Conservation (phyloP, 2,329 filamentous ascomycete genomes). For the Apiospora malaysiana region DNA sequence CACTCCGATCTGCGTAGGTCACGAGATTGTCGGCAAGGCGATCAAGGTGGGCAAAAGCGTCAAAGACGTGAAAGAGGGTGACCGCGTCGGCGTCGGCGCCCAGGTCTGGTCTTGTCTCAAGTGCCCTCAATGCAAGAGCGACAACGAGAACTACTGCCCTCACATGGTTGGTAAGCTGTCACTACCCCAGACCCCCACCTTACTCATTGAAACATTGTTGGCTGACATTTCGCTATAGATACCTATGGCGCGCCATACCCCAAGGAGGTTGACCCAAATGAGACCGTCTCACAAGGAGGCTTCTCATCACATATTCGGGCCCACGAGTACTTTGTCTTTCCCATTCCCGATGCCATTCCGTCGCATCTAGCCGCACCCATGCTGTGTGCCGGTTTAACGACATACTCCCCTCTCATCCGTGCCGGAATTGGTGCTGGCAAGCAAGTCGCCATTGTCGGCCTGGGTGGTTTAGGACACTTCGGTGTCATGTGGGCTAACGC, state of each 20-base stretch:
- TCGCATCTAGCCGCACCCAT: conserved; percentile 66
- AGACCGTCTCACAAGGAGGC: conserved; percentile 71
- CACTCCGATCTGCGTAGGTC: conserved; percentile 59
- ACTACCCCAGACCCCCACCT: not conserved
- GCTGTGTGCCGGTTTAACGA: conserved; percentile 79
- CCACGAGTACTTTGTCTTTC: conserved; percentile 64
- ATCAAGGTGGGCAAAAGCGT: conserved; percentile 46
- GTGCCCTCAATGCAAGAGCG: conserved; percentile 42
- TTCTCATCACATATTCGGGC: conserved; percentile 55
- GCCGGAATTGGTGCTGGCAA: conserved; percentile 74
- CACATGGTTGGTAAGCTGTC: conserved; percentile 46
- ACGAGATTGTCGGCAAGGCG: conserved; percentile 64
- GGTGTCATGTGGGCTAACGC: conserved; percentile 74
- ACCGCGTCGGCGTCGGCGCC: conserved; percentile 69
- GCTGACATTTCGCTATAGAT: conserved; percentile 35
- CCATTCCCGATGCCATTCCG: conserved; percentile 59
- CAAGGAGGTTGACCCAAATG: conserved; percentile 60
- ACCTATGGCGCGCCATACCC: conserved; percentile 65
- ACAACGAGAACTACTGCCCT: conserved; percentile 58
- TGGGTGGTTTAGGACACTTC: conserved; percentile 78
- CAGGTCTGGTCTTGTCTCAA: conserved; percentile 51
- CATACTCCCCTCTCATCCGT: conserved; percentile 71
- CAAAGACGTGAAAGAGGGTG: conserved; percentile 61
- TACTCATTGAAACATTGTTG: no score
- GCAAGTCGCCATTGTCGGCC: conserved; percentile 72